A percentile compares a stretch with the other conserved stretches of the same genome.
Conservation (phyloP, 164 flowering plant species). For the Sextonia rubra region DNA sequence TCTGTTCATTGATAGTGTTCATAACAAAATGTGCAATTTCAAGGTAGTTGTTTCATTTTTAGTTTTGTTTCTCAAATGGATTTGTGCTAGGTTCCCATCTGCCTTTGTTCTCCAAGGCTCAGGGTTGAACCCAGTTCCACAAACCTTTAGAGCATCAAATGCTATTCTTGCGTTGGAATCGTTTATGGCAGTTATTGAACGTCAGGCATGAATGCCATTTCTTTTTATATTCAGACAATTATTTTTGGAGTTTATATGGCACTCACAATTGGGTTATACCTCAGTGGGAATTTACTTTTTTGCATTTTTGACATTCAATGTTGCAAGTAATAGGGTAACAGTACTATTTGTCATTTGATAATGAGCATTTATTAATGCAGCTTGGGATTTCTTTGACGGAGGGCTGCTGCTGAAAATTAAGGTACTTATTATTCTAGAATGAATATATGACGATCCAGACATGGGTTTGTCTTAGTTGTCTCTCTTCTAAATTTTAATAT, state of each 20-base stretch:
- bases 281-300: background rate
- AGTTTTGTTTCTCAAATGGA: background rate
- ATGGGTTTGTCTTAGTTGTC: no score
- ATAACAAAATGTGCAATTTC: no score
- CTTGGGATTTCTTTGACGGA: constrained; percentile 18
- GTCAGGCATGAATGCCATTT: background rate
- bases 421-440: constrained; percentile 8
- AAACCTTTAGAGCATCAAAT: constrained; percentile 9
- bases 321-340: background rate
- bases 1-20: background rate
- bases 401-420: constrained; percentile 14
- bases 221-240: background rate
- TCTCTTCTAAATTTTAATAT: background rate
- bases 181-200: constrained; percentile 10
- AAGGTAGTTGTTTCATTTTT: background rate
- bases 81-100: constrained; percentile 16
- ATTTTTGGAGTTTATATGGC: no score
- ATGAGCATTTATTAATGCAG: constrained; percentile 6
- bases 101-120: constrained; percentile 15
- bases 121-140: constrained; percentile 16
- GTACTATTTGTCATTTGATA: background rate
- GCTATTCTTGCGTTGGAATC: constrained; percentile 9
- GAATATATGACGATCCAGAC: background rate
- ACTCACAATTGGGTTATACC: background rate
- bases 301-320: background rate